Evolutionary conservation across 495 filamentous ascomycete genomes (phyloP).

Genomic region (Penicillium parvum): DNA sequence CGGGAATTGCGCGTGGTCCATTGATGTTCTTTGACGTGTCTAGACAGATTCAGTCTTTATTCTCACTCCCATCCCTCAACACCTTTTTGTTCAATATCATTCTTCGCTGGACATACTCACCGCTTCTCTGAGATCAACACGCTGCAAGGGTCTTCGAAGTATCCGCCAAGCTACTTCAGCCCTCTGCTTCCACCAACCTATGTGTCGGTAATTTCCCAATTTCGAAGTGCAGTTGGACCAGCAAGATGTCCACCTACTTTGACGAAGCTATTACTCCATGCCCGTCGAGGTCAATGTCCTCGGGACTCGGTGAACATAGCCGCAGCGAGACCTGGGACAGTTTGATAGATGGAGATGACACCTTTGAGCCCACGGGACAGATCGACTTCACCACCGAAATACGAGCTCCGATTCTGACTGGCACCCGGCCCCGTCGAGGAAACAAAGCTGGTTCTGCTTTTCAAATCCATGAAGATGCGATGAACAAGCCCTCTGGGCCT

Average conservation of each 20-base stretch:
- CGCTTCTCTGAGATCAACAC: slow-evolving; percentile 15
- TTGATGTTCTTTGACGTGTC: neutral
- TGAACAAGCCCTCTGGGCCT: slow-evolving; percentile 9
- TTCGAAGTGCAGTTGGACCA: neutral
- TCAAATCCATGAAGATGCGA: slow-evolving; percentile 31
- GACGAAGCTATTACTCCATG: slow-evolving; percentile 26
- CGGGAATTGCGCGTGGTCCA: slow-evolving; percentile 4
- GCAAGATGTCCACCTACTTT: slow-evolving; percentile 27
- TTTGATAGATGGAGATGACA: slow-evolving; percentile 20
- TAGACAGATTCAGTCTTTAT: neutral
- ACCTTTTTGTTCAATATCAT: neutral
- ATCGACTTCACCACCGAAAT: slow-evolving; percentile 40
- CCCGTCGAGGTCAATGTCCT: slow-evolving; percentile 21
- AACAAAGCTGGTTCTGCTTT: slow-evolving; percentile 25
- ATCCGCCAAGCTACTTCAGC: neutral
- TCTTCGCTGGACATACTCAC: slow-evolving; percentile 6
- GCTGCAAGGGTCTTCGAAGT: slow-evolving; percentile 12
- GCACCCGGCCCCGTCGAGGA: slow-evolving; percentile 30
- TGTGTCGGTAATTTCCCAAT: neutral
- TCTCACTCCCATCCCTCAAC: neutral
- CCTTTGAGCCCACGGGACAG: slow-evolving; percentile 28
- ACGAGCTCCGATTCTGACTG: slow-evolving; percentile 22
- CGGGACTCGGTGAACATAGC: slow-evolving; percentile 12
- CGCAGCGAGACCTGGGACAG: slow-evolving; percentile 21
- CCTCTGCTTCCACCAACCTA: neutral